Percentiles rank a stretch among this genome's conserved stretches.
These are phyloP conservation scores for Bryopsis sp. DNA, from an alignment of 139 green algal genomes.

Conservation along the genomic window DNA sequence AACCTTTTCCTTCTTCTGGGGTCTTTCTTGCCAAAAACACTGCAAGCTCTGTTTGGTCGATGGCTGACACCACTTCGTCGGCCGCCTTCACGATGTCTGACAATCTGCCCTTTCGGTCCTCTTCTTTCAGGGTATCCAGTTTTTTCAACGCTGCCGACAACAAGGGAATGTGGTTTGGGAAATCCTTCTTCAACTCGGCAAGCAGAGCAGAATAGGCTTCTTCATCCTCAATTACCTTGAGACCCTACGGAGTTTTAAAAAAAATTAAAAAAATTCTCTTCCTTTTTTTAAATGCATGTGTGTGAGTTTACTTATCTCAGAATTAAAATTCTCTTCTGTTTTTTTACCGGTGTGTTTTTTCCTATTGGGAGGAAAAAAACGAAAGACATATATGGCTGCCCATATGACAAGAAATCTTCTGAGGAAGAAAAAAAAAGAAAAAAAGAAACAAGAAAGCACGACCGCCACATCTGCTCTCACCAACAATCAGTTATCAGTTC, in stretches of 20 bases:
- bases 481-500: not conserved
- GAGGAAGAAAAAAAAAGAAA: too few species aligned
- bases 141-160: constrained; percentile 16
- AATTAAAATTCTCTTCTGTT: too few species aligned
- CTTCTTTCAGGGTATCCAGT: not conserved
- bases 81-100: not conserved
- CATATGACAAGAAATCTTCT: too few species aligned
- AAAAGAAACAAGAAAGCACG: too few species aligned
- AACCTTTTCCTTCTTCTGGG: constrained; percentile 17
- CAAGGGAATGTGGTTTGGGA: constrained; percentile 5
- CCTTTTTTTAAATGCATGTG: too few species aligned
- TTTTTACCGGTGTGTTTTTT: too few species aligned
- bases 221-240: constrained; percentile 1
- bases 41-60: constrained; percentile 12
- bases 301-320: too few species aligned
- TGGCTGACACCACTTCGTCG: constrained; percentile 2
- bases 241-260: too few species aligned
- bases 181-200: constrained; percentile 4
- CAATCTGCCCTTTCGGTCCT: not conserved
- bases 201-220: not conserved
- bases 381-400: too few species aligned
- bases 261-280: too few species aligned
- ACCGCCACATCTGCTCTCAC: not conserved
- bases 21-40: constrained; percentile 16
- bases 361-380: too few species aligned